Evolutionary conservation across 768 basidiomycete species (phyloP), one percentile per base, ranked within the genome.

Genomic region (Naganishia friedmannii): DNA sequence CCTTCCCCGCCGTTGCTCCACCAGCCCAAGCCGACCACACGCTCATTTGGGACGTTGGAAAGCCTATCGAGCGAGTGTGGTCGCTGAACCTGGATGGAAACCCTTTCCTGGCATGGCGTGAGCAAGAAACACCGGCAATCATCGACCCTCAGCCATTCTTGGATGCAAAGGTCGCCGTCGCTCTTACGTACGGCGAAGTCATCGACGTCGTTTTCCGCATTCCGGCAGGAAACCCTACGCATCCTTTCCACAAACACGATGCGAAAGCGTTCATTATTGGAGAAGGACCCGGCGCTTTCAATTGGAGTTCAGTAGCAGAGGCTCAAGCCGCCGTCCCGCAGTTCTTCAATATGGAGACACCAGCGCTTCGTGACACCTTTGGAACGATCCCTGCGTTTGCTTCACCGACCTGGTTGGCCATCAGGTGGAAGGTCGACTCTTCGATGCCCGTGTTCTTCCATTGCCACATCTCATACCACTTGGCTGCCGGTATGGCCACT

Each of bases 241-340:
- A 70, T 48, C 69, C 69, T 1, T 70, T 70, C 37, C 69, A 70
- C 53, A 70, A 70, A 42, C 69, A 70, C 31, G 69, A 70, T 21
- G 58, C 58, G 13, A 70, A 70, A 15, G 54, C 67, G 23, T 54
- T 53, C 53, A 53, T 57, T 29, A 70, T 70, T 31, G 69, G 69
- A 0, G 48, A 70, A 65, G 69, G 69, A 0, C 42, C 58, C 28
- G 69, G 69, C 17, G 51, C 32, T 3, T 70, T 65, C 48, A 70
- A n/a, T 34, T 70, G 69, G 69, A 32, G 46, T 2, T 53, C 57
- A 19, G 69, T 70, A 28, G 69, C 69, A 6, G 58, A 58, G 17
- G 69, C 69, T 21, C 58, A 65, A 56, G 39, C 31, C 7, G 69
- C 21, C 0, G 63, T 65, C 13, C 69, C 69, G 5, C 42, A 55